Evolutionary conservation across 2,329 filamentous ascomycete species (phyloP).

Genomic region (Verticillium zaregamsianum): DNA sequence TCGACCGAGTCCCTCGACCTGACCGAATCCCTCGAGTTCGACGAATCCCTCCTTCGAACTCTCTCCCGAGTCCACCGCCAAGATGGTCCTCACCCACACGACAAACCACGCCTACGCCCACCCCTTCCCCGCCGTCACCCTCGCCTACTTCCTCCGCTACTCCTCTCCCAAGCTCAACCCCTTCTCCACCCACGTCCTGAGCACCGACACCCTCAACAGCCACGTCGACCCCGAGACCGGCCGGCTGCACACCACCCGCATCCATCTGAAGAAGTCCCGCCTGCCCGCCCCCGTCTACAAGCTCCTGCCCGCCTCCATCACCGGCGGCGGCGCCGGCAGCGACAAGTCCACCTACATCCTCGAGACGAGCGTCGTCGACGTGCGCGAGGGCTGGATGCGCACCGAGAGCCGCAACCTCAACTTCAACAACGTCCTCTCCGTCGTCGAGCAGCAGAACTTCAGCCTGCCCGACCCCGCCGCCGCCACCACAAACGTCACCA

Average conservation of each 20-base stretch:
- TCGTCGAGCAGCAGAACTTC: constrained; percentile 73
- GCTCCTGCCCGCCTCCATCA: constrained; percentile 65
- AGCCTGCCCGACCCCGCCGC: constrained; percentile 33
- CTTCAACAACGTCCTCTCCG: constrained; percentile 74
- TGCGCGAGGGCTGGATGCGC: constrained; percentile 77
- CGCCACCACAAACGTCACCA: constrained; percentile 61
- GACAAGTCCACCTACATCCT: constrained; percentile 77
- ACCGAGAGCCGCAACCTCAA: constrained; percentile 79
- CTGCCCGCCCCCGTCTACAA: constrained; percentile 72
- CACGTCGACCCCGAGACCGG: constrained; percentile 69
- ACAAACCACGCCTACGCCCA: constrained; percentile 73
- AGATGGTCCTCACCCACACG: constrained; percentile 60
- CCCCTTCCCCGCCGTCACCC: constrained; percentile 78
- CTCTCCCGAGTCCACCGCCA: constrained; percentile 17
- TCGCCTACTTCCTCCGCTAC: constrained; percentile 87
- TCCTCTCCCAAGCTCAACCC: constrained; percentile 68
- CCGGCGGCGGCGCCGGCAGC: constrained; percentile 54
- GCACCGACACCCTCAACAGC: constrained; percentile 76
- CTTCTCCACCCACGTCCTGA: constrained; percentile 76
- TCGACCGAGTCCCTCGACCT: too few species aligned
- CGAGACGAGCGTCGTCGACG: constrained; percentile 74
- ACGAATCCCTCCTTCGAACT: neutral
- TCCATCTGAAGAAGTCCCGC: constrained; percentile 79
- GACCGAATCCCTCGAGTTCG: neutral
- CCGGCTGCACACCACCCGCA: constrained; percentile 70